Percentiles rank a stretch among this genome's conserved stretches.
phyloP scores from a whole-genome alignment of 805 yeast species.

The Suhomyces xylopsoci region DNA sequence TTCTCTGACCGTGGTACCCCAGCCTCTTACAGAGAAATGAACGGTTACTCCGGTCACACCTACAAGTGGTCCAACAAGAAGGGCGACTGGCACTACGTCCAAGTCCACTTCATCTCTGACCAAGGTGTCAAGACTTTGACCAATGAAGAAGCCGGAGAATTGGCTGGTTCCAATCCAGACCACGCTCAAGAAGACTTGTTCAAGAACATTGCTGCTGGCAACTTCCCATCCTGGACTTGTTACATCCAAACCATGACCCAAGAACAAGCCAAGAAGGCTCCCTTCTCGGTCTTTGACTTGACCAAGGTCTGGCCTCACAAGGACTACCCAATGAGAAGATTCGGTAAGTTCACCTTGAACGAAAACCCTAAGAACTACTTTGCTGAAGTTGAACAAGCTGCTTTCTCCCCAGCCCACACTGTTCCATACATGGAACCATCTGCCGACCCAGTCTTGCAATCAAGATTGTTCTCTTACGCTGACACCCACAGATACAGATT shows the following conservation, averaged over 20 bases:
- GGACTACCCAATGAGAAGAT: constrained; percentile 52
- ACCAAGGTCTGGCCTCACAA: constrained; percentile 70
- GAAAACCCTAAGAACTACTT: constrained; percentile 53
- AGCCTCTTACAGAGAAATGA: constrained; percentile 68
- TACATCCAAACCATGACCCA: constrained; percentile 85
- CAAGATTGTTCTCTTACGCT: constrained; percentile 70
- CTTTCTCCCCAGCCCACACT: constrained; percentile 70
- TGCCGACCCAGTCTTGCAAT: constrained; percentile 75
- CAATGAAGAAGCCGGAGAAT: constrained; percentile 64
- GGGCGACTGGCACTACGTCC: constrained; percentile 77
- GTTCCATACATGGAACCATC: constrained; percentile 75
- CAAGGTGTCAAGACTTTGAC: constrained; percentile 55
- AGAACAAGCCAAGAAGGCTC: constrained; percentile 69
- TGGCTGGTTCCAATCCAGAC: constrained; percentile 80
- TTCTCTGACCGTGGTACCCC: constrained; percentile 86
- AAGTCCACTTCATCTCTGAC: constrained; percentile 68
- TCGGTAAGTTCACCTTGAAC: constrained; percentile 54
- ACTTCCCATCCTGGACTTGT: constrained; percentile 79
- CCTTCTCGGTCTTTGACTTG: constrained; percentile 83
- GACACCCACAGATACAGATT: constrained; percentile 78
- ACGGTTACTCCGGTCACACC: constrained; percentile 83
- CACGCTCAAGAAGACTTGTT: constrained; percentile 77
- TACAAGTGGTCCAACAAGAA: constrained; percentile 75
- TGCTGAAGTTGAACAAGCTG: constrained; percentile 48
- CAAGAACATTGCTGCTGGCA: constrained; percentile 73